Conservation (phyloP, 225 moss, liverwort and hornwort genomes). For the Straminergon stramineum region DNA sequence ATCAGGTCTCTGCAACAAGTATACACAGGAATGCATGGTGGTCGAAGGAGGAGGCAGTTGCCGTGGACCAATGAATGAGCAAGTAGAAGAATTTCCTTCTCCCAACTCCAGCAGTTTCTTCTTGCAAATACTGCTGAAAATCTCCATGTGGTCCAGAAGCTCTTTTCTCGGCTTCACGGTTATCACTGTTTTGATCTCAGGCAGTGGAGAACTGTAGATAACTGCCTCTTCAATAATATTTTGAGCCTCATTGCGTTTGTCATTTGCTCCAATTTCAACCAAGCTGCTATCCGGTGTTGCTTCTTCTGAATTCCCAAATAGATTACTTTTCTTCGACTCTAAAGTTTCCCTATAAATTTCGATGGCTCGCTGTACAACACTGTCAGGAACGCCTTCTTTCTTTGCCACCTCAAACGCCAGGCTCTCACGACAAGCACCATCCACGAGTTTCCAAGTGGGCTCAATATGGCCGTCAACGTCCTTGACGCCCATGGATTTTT, state of each 20-base stretch:
- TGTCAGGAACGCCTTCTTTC: conserved; percentile 79
- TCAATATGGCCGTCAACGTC: conserved; percentile 35
- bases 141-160: conserved; percentile 8
- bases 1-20: conserved; percentile 76
- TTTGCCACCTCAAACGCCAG: conserved; percentile 91
- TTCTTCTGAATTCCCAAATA: neutral
- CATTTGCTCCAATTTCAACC: neutral
- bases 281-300: neutral
- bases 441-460: conserved; percentile 86
- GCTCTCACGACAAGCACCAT: conserved; percentile 88
- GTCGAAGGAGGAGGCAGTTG: conserved; percentile 79
- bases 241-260: neutral
- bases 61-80: conserved; percentile 52
- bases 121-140: conserved; percentile 27
- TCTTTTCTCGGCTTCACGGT: neutral
- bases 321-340: neutral
- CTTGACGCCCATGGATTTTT: conserved; percentile 71
- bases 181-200: neutral
- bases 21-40: conserved; percentile 81
- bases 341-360: conserved; percentile 30
- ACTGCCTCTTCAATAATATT: neutral
- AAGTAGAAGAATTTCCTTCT: neutral
- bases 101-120: conserved; percentile 41
- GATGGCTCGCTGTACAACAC: conserved; percentile 65
- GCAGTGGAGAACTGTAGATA: neutral